These are phyloP conservation scores for Abortiporus biennis DNA, from an alignment of 1,284 basidiomycete genomes.

Conservation along the genomic window DNA sequence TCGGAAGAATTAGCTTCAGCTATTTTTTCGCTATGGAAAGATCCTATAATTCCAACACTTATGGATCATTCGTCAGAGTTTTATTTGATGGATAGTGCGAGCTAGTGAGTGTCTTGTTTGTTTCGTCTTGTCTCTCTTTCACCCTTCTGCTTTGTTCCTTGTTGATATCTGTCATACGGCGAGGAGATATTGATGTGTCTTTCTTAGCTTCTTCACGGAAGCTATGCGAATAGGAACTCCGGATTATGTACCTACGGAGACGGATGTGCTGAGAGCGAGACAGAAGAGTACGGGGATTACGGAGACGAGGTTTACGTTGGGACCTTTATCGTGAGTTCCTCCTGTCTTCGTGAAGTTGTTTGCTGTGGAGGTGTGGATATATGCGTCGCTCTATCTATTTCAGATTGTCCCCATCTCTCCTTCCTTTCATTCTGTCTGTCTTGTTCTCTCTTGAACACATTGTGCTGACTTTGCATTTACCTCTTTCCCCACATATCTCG, in stretches of 20 bases:
- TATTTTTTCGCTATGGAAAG: slow-evolving; percentile 84
- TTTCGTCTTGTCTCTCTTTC: slow-evolving; percentile 4
- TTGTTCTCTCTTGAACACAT: too few species aligned
- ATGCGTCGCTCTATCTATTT: too few species aligned
- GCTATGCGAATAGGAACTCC: slow-evolving; percentile 76
- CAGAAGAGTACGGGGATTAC: slow-evolving; percentile 92
- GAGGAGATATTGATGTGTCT: too few species aligned
- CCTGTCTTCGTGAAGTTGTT: too few species aligned
- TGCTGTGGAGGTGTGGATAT: too few species aligned
- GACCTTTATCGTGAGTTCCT: slow-evolving; percentile 47
- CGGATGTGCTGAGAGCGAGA: slow-evolving; percentile 85
- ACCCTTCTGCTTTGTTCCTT: slow-evolving; percentile 1
- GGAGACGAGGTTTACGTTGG: slow-evolving; percentile 81
- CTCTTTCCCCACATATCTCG: too few species aligned
- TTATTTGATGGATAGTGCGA: slow-evolving; percentile 95
- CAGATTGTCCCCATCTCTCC: too few species aligned
- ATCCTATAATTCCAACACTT: slow-evolving; percentile 82
- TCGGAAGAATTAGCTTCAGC: slow-evolving; percentile 67
- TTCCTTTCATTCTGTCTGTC: too few species aligned
- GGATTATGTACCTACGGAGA: slow-evolving; percentile 83
- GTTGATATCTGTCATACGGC: too few species aligned
- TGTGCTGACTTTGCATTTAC: too few species aligned
- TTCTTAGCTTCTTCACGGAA: slow-evolving; percentile 79
- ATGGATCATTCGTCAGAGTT: slow-evolving; percentile 89
- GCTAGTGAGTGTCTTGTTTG: slow-evolving; percentile 57